Evolutionary conservation across 306 rosid genomes (phyloP), one percentile per base, ranked within the genome.

Genomic region (Fagus crenata): DNA sequence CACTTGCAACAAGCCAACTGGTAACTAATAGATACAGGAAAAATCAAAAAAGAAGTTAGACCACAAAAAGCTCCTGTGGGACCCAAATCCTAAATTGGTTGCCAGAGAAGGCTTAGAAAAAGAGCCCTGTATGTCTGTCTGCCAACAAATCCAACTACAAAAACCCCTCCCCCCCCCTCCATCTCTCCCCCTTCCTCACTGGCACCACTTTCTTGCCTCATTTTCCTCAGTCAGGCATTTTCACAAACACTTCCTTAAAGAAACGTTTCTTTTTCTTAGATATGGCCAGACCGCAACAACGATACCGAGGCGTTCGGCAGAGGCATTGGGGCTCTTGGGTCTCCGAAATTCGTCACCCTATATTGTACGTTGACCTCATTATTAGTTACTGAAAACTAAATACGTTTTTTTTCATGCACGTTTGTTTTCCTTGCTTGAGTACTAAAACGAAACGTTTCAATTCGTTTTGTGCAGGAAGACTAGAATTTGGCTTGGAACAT

Each of bases 301-400:
- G 97, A 59, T 95, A 81, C 69, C 90, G 98, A 84, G 98, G 98
- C 12, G 98, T 95, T 61, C 90, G 97, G 81, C 98, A 95, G 80
- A 87, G 98, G 89, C 98, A 95, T 37, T 95, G 98, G 98, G 98
- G 98, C 69, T 95, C 98, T 61, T 95, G 98, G 98, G 98, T 95
- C 74, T 95, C 98, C 0, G 98, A 95, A 83, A 95, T 95, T 79
- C 94, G 98, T 49, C 98, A 95, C 72, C 98, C 98, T 28, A 84
- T 95, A 33, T 78, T 95, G 98, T 95, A 88, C 85, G 97, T 72
- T 7, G 40, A 68, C 53, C 73, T 35, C 11, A 32, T 46, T 46
- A 46, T 46, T 46, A 46, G 51, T 5, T 37, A 63, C 69, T 31
- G 14, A 43, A 42, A 69, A 42, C 73, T n/a, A 39, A 15, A 18